A percentile compares a stretch with the other conserved stretches of the same genome.
phyloP scores from a whole-genome alignment of 2,329 filamentous ascomycete species.

The Ceratocystis ficicola region DNA sequence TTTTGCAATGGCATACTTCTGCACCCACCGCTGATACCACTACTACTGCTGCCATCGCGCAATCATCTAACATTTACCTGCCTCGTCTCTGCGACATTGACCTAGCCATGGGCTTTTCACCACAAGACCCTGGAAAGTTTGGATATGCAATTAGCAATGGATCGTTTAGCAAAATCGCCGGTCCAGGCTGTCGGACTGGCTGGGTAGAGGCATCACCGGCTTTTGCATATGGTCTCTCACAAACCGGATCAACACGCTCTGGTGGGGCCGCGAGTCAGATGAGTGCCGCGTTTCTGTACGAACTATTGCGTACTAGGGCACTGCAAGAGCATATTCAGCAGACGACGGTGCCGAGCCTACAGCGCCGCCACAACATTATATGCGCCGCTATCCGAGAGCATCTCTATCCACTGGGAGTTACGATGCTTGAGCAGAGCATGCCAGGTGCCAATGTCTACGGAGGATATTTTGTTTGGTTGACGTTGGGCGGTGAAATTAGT shows the following conservation, averaged over 20 bases:
- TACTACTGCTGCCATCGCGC: conserved; percentile 22
- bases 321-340: conserved; percentile 36
- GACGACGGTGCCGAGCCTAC: conserved; percentile 36
- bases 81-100: conserved; percentile 74
- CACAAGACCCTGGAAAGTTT: conserved; percentile 41
- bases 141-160: conserved; percentile 78
- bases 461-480: conserved; percentile 79
- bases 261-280: conserved; percentile 48
- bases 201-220: conserved; percentile 64
- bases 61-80: conserved; percentile 38
- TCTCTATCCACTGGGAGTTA: conserved; percentile 51
- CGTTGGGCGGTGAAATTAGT: conserved; percentile 42
- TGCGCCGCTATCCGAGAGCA: conserved; percentile 46
- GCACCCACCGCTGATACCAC: conserved; percentile 16
- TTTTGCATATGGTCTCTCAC: conserved; percentile 40
- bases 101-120: conserved; percentile 45
- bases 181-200: conserved; percentile 71
- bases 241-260: conserved; percentile 42
- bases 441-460: conserved; percentile 46
- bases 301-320: conserved; percentile 36
- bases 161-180: conserved; percentile 78
- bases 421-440: conserved; percentile 31
- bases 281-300: conserved; percentile 40
- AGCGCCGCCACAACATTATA: conserved; percentile 39
- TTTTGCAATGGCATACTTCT: conserved; percentile 61